These are phyloP conservation scores for Cymbopogon citratus DNA, from an alignment of 176 grass and related monocot genomes.

Conservation along the genomic window DNA sequence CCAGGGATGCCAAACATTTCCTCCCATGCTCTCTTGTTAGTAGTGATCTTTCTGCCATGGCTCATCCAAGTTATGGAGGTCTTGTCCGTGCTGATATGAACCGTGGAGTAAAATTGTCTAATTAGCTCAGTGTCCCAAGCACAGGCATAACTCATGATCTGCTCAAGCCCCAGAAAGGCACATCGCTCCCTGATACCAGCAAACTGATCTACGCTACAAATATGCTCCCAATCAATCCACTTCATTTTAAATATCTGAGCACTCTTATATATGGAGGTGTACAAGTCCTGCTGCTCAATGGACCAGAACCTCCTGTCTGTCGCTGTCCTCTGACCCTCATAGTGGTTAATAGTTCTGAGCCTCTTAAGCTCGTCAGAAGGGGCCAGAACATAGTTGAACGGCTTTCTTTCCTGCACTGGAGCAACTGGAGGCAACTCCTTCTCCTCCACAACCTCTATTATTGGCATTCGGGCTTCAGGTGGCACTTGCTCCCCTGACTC, in stretches of 20 bases:
- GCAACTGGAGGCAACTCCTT: constrained; percentile 28
- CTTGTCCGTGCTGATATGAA: constrained; percentile 17
- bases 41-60: constrained; percentile 12
- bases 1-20: not conserved
- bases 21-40: constrained; percentile 20
- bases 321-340: constrained; percentile 14
- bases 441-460: constrained; percentile 17
- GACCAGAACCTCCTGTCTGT: constrained; percentile 30
- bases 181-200: constrained; percentile 12
- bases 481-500: not conserved
- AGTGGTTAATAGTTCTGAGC: constrained; percentile 25
- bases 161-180: constrained; percentile 20
- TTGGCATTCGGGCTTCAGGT: not conserved
- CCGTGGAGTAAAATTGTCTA: constrained; percentile 24
- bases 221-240: constrained; percentile 13
- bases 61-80: constrained; percentile 21
- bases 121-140: constrained; percentile 18
- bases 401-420: not conserved
- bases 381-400: not conserved
- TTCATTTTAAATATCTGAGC: not conserved
- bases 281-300: constrained; percentile 28
- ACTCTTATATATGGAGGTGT: not conserved
- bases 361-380: constrained; percentile 22
- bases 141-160: not conserved
- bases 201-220: not conserved